Percentiles rank a stretch among this genome's conserved stretches.
phyloP scores from a whole-genome alignment of 805 yeast species.

The Hanseniaspora lindneri region DNA sequence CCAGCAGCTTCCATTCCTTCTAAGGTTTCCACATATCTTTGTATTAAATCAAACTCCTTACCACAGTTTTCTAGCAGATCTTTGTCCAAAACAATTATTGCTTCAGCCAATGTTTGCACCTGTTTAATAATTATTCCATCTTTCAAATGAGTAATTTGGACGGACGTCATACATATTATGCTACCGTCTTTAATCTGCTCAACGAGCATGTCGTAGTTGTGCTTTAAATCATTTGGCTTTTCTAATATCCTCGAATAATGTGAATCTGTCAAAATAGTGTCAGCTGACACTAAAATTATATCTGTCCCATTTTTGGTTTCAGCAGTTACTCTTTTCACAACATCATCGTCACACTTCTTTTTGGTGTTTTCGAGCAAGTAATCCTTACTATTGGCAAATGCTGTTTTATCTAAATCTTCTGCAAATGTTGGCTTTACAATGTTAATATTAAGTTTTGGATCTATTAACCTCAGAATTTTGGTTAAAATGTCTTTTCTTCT shows the following conservation, averaged over 20 bases:
- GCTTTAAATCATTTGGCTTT: constrained; percentile 54
- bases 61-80: constrained; percentile 27
- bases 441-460: constrained; percentile 25
- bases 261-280: constrained; percentile 55
- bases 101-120: constrained; percentile 33
- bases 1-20: constrained; percentile 85
- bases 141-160: background rate
- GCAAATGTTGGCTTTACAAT: constrained; percentile 57
- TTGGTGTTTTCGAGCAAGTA: background rate
- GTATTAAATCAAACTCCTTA: constrained; percentile 39
- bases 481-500: constrained; percentile 61
- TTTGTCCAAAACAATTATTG: constrained; percentile 34
- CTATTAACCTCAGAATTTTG: constrained; percentile 39
- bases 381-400: constrained; percentile 20
- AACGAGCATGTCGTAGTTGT: constrained; percentile 27
- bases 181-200: constrained; percentile 1
- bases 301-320: constrained; percentile 16
- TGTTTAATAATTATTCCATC: constrained; percentile 12
- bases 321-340: background rate
- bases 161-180: constrained; percentile 8
- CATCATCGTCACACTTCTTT: background rate
- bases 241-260: constrained; percentile 51
- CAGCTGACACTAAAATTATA: constrained; percentile 50
- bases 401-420: constrained; percentile 55
- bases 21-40: constrained; percentile 50